Percentiles rank a stretch among this genome's conserved stretches.
phyloP scores from a whole-genome alignment of 164 flowering plant genomes.

The Vitis rotundifolia region DNA sequence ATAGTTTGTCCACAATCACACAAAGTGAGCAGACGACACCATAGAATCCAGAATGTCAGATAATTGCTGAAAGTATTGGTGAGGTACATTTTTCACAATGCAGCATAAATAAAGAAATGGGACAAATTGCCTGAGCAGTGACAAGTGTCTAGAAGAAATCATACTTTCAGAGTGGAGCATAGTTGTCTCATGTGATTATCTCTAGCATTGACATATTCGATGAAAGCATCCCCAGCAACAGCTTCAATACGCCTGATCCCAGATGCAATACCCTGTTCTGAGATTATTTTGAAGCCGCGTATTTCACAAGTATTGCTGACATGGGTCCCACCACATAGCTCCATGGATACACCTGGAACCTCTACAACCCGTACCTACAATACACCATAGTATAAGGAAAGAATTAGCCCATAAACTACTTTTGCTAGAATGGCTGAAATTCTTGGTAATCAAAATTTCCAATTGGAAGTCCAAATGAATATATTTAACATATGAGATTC shows the following conservation, averaged over 20 bases:
- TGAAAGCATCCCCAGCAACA: constrained; percentile 87
- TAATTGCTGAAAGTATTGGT: too few relatives aligned
- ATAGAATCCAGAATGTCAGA: too few relatives aligned
- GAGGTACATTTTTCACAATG: background rate
- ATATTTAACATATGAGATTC: background rate
- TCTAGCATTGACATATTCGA: constrained; percentile 63
- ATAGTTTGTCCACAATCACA: too few relatives aligned
- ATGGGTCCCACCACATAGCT: constrained; percentile 98
- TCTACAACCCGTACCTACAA: constrained; percentile 90
- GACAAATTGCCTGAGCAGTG: background rate
- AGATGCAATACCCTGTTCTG: constrained; percentile 95
- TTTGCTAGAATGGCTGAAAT: background rate
- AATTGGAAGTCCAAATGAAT: background rate
- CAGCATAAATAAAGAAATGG: background rate
- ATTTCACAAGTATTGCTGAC: constrained; percentile 81
- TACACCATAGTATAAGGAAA: constrained; percentile 7
- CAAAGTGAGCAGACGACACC: too few relatives aligned
- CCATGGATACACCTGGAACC: constrained; percentile 98
- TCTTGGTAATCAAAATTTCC: constrained; percentile 2
- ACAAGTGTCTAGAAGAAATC: background rate
- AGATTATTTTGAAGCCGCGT: constrained; percentile 86
- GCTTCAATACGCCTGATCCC: constrained; percentile 93
- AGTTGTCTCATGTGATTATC: constrained; percentile 70
- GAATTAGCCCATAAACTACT: background rate
- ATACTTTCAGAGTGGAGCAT: constrained; percentile 79